These are phyloP conservation scores for Boletus coccyginus DNA, from an alignment of 768 basidiomycete species.

Conservation along the genomic window DNA sequence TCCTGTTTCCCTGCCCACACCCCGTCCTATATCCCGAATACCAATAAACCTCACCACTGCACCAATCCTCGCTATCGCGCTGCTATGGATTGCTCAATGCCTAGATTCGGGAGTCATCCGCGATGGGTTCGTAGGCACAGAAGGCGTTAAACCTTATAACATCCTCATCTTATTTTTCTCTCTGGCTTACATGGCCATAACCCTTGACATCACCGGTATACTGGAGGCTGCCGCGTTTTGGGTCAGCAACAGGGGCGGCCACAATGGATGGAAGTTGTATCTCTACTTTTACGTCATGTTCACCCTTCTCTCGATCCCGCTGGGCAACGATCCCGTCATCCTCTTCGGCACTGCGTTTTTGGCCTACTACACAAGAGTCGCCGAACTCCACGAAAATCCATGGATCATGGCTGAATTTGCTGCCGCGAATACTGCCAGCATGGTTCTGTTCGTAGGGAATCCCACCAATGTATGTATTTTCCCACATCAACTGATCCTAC, in stretches of 20 bases:
- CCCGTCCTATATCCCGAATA: constrained; percentile 31
- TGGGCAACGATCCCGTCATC: constrained; percentile 94
- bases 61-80: constrained; percentile 48
- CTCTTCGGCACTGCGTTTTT: constrained; percentile 89
- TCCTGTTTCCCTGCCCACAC: constrained; percentile 41
- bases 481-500: not conserved
- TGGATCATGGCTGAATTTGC: constrained; percentile 81
- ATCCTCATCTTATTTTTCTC: constrained; percentile 92
- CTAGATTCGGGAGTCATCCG: constrained; percentile 49
- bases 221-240: constrained; percentile 85
- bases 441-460: constrained; percentile 80
- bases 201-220: constrained; percentile 85
- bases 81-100: constrained; percentile 58
- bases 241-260: constrained; percentile 79
- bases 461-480: constrained; percentile 67
- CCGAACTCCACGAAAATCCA: constrained; percentile 47
- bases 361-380: constrained; percentile 77
- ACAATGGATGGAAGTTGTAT: constrained; percentile 67
- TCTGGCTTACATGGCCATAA: constrained; percentile 89
- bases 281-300: constrained; percentile 83
- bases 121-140: constrained; percentile 75
- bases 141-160: constrained; percentile 84
- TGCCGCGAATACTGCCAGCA: constrained; percentile 74
- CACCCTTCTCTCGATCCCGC: constrained; percentile 65
- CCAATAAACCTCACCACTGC: constrained; percentile 51